A percentile compares a stretch with the other conserved stretches of the same genome.
phyloP scores from a whole-genome alignment of 1,284 basidiomycete genomes.

The Rhodotorula sp. region DNA sequence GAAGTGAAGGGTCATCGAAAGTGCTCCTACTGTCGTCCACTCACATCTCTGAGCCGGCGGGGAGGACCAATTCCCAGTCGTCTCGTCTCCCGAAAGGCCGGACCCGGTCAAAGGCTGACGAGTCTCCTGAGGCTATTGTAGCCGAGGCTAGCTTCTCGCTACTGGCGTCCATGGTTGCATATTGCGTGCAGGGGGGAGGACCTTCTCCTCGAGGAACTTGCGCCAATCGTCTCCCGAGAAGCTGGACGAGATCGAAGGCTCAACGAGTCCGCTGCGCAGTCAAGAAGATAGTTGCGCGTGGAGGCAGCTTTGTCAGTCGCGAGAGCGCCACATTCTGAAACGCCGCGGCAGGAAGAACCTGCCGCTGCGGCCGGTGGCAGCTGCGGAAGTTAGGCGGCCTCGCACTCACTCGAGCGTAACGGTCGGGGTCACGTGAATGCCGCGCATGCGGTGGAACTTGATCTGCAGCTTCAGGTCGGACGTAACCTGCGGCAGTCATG shows the following conservation, averaged over 20 bases:
- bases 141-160: too few species aligned
- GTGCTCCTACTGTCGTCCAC: not conserved
- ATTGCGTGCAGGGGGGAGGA: not conserved
- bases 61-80: too few species aligned
- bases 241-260: constrained; percentile 72
- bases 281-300: not conserved
- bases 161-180: too few species aligned
- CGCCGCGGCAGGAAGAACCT: too few species aligned
- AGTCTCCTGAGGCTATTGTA: too few species aligned
- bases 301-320: constrained; percentile 32
- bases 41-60: not conserved
- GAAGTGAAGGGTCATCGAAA: not conserved
- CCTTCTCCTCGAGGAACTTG: constrained; percentile 61
- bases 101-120: too few species aligned
- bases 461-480: constrained; percentile 41
- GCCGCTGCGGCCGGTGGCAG: not conserved
- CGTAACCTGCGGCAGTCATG: constrained; percentile 16
- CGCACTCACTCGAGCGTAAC: constrained; percentile 40
- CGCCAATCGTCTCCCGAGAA: constrained; percentile 84
- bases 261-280: constrained; percentile 62
- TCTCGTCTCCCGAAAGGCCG: too few species aligned
- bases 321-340: not conserved
- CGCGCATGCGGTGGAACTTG: constrained; percentile 47
- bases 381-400: not conserved
- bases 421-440: constrained; percentile 51